Evolutionary conservation across 257 asterid species (phyloP).

Genomic region (Nemophila menziesii): DNA sequence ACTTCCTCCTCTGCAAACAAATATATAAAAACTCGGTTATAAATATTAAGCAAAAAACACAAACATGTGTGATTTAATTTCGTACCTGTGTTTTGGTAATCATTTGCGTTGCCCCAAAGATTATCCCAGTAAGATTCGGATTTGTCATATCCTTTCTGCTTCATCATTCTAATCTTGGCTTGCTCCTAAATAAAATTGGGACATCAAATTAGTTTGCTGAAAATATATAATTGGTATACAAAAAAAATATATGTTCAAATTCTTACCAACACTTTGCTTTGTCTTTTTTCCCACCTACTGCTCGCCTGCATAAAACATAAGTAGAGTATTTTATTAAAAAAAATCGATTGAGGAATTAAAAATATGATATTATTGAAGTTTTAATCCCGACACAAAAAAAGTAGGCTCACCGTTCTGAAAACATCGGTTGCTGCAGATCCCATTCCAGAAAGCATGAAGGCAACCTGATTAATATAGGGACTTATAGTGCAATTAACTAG

Average conservation of each 20-base stretch:
- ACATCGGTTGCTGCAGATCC: slow-evolving; percentile 75
- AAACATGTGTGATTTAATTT: neutral
- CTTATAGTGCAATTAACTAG: too few relatives aligned
- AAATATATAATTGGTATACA: neutral
- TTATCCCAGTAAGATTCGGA: slow-evolving; percentile 57
- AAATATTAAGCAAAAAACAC: too few relatives aligned
- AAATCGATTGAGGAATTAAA: neutral
- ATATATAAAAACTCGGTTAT: neutral
- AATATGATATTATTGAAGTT: neutral
- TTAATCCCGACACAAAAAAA: neutral
- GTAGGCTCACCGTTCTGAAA: slow-evolving; percentile 59
- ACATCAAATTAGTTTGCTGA: neutral
- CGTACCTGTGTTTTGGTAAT: slow-evolving; percentile 36
- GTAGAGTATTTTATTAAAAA: neutral
- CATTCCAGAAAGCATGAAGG: slow-evolving; percentile 94
- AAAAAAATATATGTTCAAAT: neutral
- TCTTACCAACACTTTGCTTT: slow-evolving; percentile 78
- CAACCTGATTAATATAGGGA: slow-evolving; percentile 48
- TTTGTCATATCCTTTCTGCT: slow-evolving; percentile 55
- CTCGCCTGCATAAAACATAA: slow-evolving; percentile 45
- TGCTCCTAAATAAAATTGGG: slow-evolving; percentile 28
- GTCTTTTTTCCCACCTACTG: slow-evolving; percentile 79
- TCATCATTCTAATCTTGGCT: slow-evolving; percentile 66
- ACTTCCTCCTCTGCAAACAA: slow-evolving; percentile 58
- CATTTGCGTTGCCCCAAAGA: slow-evolving; percentile 61